These are phyloP conservation scores for Leucogyrophana mollusca DNA, from an alignment of 768 basidiomycete genomes.

Conservation along the genomic window DNA sequence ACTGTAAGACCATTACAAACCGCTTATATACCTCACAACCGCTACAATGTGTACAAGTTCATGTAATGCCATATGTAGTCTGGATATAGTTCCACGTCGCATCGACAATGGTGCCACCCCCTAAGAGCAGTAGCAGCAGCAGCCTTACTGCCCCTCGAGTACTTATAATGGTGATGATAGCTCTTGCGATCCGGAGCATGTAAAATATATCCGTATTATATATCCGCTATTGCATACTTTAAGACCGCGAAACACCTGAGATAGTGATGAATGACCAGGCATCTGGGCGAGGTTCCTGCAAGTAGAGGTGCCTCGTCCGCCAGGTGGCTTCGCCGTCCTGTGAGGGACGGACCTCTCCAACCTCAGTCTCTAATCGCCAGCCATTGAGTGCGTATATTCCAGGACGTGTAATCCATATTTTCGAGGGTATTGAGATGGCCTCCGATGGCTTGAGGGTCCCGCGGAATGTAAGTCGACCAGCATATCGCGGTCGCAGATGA, in stretches of 20 bases:
- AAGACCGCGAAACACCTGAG: constrained; percentile 9
- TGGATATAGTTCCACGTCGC: too few relatives aligned
- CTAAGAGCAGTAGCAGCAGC: too few relatives aligned
- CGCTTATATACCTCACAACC: constrained; percentile 7
- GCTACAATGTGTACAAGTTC: too few relatives aligned
- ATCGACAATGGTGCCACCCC: too few relatives aligned
- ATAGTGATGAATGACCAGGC: constrained; percentile 35
- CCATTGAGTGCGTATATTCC: constrained; percentile 63
- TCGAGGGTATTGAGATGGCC: constrained; percentile 41
- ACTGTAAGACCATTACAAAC: constrained; percentile 6
- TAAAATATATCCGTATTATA: constrained; percentile 13
- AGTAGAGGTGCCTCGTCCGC: constrained; percentile 38
- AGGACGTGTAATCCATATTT: constrained; percentile 60
- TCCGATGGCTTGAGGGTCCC: constrained; percentile 55
- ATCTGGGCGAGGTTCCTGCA: constrained; percentile 33
- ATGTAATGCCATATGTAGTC: too few relatives aligned
- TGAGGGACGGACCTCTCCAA: constrained; percentile 36
- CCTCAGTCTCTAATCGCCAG: constrained; percentile 71
- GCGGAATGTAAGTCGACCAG: constrained; percentile 66
- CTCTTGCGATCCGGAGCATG: neutral
- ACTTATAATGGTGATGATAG: too few relatives aligned
- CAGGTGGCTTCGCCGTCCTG: constrained; percentile 19
- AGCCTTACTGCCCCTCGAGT: too few relatives aligned
- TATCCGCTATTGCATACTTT: constrained; percentile 5
- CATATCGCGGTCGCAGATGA: constrained; percentile 53